These are phyloP conservation scores for Obba rivulosa DNA, from an alignment of 768 basidiomycete genomes.

Conservation along the genomic window DNA sequence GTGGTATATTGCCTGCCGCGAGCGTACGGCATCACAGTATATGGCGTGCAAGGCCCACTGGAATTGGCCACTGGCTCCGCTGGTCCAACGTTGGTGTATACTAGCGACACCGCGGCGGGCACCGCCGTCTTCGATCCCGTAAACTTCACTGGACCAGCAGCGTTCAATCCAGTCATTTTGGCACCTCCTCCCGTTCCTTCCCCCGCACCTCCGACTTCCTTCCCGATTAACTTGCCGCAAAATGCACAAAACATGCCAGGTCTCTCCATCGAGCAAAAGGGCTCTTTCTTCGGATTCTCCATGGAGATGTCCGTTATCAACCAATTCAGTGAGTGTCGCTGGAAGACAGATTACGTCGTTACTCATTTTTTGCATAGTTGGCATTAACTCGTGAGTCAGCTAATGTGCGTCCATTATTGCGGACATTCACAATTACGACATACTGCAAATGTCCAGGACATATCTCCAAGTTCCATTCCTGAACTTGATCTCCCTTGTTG, in stretches of 20 bases:
- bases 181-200: conserved; percentile 43
- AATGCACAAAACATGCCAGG: conserved; percentile 20
- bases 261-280: conserved; percentile 39
- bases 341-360: not conserved
- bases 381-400: conserved; percentile 42
- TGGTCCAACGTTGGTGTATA: no score
- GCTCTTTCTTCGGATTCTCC: conserved; percentile 69
- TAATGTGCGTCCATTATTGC: conserved; percentile 7
- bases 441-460: conserved; percentile 29
- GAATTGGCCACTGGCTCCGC: not conserved
- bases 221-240: conserved; percentile 36
- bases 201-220: conserved; percentile 36
- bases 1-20: not conserved
- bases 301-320: conserved; percentile 66
- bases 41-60: conserved; percentile 21
- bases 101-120: conserved; percentile 13
- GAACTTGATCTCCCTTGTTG: conserved; percentile 42
- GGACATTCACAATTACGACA: conserved; percentile 22
- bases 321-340: conserved; percentile 10
- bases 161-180: conserved; percentile 49
- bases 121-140: conserved; percentile 28
- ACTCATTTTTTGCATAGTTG: conserved; percentile 31
- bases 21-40: conserved; percentile 12
- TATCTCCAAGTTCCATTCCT: conserved; percentile 43
- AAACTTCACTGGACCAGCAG: conserved; percentile 41